Evolutionary conservation across 2,329 filamentous ascomycete species (phyloP).

Genomic region (Magnaporthiopsis rhizophila): DNA sequence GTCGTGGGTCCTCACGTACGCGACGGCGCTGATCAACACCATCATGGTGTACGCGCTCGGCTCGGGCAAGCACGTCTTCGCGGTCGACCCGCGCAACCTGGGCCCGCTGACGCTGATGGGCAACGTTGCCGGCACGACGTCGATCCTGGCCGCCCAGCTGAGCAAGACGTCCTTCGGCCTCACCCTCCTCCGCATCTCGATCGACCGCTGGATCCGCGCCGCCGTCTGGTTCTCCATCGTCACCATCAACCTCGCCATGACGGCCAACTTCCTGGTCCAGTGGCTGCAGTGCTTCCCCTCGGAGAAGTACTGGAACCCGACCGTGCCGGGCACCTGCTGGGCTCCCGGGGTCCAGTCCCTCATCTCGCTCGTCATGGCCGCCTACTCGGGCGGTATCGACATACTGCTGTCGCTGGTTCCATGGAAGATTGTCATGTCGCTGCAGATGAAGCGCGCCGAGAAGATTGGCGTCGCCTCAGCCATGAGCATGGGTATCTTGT

Average conservation of each 20-base stretch:
- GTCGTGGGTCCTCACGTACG: constrained; percentile 14
- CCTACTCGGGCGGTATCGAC: constrained; percentile 23
- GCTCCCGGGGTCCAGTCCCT: constrained; percentile 13
- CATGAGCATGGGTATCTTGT: constrained; percentile 23
- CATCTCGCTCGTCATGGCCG: constrained; percentile 16
- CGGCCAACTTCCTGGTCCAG: constrained; percentile 13
- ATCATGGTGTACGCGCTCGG: constrained; percentile 8
- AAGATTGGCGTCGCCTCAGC: constrained; percentile 27
- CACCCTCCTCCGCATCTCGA: constrained; percentile 22
- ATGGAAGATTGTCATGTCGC: constrained; percentile 22
- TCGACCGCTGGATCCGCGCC: constrained; percentile 16
- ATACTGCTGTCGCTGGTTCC: constrained; percentile 28
- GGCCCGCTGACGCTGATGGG: constrained; percentile 6
- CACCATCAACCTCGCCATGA: constrained; percentile 20
- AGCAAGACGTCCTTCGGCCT: constrained; percentile 31
- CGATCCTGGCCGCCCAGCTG: constrained; percentile 26
- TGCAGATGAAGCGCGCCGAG: constrained; percentile 28
- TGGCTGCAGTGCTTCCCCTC: constrained; percentile 18
- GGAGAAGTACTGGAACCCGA: constrained; percentile 13
- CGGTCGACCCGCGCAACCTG: constrained; percentile 6
- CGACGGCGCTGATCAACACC: constrained; percentile 5
- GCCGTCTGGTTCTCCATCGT: constrained; percentile 24
- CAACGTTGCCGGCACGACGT: constrained; percentile 15
- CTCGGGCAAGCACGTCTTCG: constrained; percentile 8
- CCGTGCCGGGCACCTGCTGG: constrained; percentile 14